Conservation (phyloP, 129 eudicot genomes). For the Mikania micrantha region DNA sequence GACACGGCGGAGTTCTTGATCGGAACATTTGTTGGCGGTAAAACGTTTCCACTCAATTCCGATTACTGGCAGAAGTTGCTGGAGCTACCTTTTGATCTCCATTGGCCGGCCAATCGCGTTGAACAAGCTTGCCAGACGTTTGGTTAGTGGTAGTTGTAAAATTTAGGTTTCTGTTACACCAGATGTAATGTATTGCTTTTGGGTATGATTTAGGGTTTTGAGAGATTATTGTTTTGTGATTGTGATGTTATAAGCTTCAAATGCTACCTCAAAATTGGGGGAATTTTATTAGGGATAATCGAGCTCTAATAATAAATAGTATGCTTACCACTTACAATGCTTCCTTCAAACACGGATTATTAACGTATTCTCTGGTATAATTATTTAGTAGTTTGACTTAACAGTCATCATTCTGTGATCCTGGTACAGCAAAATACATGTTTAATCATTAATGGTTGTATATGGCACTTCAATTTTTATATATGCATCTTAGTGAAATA, state of each 20-base stretch:
- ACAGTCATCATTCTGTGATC: not conserved
- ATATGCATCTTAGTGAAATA: no score
- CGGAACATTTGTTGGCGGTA: slow-evolving; percentile 76
- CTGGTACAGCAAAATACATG: not conserved
- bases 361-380: not conserved
- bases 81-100: slow-evolving; percentile 67
- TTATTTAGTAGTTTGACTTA: not conserved
- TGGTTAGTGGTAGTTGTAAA: slow-evolving; percentile 39
- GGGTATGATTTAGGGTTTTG: no score
- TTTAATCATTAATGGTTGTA: not conserved
- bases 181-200: not conserved
- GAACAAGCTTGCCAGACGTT: slow-evolving; percentile 59
- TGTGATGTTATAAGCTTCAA: not conserved
- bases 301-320: no score
- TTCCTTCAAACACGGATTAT: not conserved
- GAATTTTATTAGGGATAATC: not conserved
- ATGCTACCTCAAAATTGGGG: slow-evolving; percentile 9
- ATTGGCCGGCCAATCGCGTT: slow-evolving; percentile 81
- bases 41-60: slow-evolving; percentile 56
- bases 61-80: slow-evolving; percentile 91
- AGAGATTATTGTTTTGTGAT: not conserved
- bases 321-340: no score
- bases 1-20: slow-evolving; percentile 84
- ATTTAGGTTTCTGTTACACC: not conserved
- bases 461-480: not conserved